Conservation (phyloP, 148 eudicot species). For the Vaccinium macrocarpon region DNA sequence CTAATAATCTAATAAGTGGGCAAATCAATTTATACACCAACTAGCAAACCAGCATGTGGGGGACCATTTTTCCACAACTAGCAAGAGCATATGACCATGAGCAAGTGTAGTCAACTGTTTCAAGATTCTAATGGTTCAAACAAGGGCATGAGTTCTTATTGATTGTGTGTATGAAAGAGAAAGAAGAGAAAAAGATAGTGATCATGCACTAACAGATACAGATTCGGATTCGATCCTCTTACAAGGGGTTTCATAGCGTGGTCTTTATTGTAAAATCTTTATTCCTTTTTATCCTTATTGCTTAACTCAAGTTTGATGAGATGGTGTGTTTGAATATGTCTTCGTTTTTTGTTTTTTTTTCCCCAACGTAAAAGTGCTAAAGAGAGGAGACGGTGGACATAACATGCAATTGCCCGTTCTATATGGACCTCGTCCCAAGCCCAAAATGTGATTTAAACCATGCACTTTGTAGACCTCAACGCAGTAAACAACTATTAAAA, state of each 20-base stretch:
- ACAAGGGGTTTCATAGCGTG: background rate
- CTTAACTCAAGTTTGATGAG: background rate
- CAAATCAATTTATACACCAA: background rate
- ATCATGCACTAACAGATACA: background rate
- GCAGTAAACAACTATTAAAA: too few relatives aligned
- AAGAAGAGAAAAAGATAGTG: background rate
- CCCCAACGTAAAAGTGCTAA: background rate
- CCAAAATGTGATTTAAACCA: background rate
- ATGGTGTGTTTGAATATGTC: background rate
- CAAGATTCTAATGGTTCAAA: background rate
- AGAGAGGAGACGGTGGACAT: background rate
- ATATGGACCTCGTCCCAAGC: background rate
- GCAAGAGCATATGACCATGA: background rate
- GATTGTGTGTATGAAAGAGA: background rate
- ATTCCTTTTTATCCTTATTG: too few relatives aligned
- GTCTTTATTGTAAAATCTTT: background rate
- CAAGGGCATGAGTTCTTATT: background rate
- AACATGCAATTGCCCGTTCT: background rate
- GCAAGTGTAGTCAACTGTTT: constrained; percentile 1
- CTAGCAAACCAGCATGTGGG: background rate
- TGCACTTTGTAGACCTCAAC: background rate
- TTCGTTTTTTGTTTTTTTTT: background rate
- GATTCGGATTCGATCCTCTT: background rate
- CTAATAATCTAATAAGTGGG: constrained; percentile 6
- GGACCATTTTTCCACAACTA: background rate